phyloP scores from a whole-genome alignment of 2,329 filamentous ascomycete genomes.

The Blastomyces silverae region DNA sequence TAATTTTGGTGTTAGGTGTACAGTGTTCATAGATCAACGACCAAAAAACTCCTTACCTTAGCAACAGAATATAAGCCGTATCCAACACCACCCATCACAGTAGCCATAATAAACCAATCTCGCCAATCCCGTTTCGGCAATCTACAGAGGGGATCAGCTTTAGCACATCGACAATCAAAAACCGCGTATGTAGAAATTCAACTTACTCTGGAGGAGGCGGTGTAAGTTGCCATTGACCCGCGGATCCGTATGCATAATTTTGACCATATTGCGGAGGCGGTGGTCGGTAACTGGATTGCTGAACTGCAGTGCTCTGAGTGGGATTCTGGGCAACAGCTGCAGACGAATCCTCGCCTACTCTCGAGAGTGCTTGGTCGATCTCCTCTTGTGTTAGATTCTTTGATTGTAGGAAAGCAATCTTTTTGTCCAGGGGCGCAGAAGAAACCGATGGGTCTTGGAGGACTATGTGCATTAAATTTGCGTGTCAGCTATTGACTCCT shows the following conservation, averaged over 20 bases:
- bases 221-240: slow-evolving; percentile 48
- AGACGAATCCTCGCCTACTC: slow-evolving; percentile 51
- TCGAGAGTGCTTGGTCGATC: slow-evolving; percentile 73
- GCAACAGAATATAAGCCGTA: slow-evolving; percentile 85
- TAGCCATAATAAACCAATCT: slow-evolving; percentile 99
- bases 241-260: slow-evolving; percentile 47
- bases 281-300: slow-evolving; percentile 36
- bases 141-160: slow-evolving; percentile 23
- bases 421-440: slow-evolving; percentile 82
- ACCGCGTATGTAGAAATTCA: background rate
- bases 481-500: background rate
- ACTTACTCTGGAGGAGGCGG: slow-evolving; percentile 50
- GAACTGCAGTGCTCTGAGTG: slow-evolving; percentile 41
- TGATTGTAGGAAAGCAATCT: slow-evolving; percentile 84
- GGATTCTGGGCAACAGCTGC: slow-evolving; percentile 44
- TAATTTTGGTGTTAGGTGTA: background rate
- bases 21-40: background rate
- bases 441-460: slow-evolving; percentile 91
- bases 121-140: slow-evolving; percentile 85
- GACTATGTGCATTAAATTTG: slow-evolving; percentile 49
- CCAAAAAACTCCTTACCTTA: slow-evolving; percentile 52
- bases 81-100: slow-evolving; percentile 78
- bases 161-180: slow-evolving; percentile 1
- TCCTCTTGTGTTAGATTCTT: slow-evolving; percentile 98
- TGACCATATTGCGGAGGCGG: slow-evolving; percentile 38